phyloP scores from a whole-genome alignment of 306 rosid genomes.

The Prunus mongolica region DNA sequence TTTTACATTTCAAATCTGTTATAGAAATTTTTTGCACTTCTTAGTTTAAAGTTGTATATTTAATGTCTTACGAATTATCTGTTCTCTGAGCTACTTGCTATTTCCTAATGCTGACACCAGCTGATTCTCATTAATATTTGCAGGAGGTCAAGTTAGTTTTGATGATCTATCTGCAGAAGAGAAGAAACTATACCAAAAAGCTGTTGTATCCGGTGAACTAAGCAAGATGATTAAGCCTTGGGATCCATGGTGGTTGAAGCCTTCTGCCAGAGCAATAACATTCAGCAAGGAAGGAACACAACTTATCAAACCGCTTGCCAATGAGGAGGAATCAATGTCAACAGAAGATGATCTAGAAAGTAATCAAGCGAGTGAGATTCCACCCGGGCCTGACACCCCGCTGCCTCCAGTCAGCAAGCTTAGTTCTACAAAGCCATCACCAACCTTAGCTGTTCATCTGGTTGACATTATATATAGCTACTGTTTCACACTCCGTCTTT shows the following conservation, averaged over 20 bases:
- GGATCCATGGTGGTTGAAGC: conserved; percentile 96
- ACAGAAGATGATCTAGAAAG: conserved; percentile 23
- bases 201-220: conserved; percentile 77
- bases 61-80: neutral
- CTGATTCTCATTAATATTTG: conserved; percentile 10
- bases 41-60: neutral
- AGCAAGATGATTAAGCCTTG: conserved; percentile 91
- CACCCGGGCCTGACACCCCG: conserved; percentile 63
- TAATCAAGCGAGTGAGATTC: conserved; percentile 45
- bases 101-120: conserved; percentile 24
- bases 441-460: conserved; percentile 65
- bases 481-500: conserved; percentile 77
- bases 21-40: neutral
- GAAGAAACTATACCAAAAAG: conserved; percentile 77
- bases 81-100: neutral
- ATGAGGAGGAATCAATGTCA: conserved; percentile 24
- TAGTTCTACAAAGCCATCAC: conserved; percentile 73
- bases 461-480: conserved; percentile 75
- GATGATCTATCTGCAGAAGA: conserved; percentile 77
- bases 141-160: conserved; percentile 70
- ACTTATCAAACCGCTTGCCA: conserved; percentile 59
- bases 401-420: conserved; percentile 72
- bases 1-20: neutral
- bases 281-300: conserved; percentile 78
- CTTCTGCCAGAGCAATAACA: conserved; percentile 62